Base-by-base conservation (phyloP, 2,329 filamentous ascomycete genomes). In the Gnomoniopsis smithogilvyi region DNA sequence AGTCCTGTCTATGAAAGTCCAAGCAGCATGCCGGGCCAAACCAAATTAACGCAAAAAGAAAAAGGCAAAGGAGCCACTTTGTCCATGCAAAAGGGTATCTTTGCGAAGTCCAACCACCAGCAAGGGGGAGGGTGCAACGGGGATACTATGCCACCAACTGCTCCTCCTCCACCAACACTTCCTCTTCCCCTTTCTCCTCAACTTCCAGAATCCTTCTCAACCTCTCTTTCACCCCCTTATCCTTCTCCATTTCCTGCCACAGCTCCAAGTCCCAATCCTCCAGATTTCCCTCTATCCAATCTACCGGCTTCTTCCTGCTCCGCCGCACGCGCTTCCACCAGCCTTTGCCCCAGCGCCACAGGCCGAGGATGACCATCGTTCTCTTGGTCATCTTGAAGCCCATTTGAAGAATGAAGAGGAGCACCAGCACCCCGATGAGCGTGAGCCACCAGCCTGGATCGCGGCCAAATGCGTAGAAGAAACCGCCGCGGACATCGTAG, bases 371-470 rank as follows among this genome's bases (percentile, higher is more conserved):
- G 21, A 81, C 71, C 46, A 85, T 62, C 38, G 74, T 74, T 2
- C 79, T 75, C 64, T 79, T 80, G 10, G 74, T 60, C 1, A 76
- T 72, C 61, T 78, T 83, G 62, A 88, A 80, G 1, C 78, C 77
- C 7, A 91, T 72, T 66, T 96, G 91, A 46, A 92, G 78, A 14
- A 86, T 71, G 14, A 87, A 76, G 3, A 90, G 80, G 0, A 84
- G 72, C 10, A 78, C 73, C 0, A 92, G 72, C 3, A 87, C 83
- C 26, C 90, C 74, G 48, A 93, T 77, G 2, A 93, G 74, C 0
- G 85, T 85, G 2, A 82, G 75, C 90, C 91, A 96, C 89, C 92
- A 96, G 1, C 83, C 75, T 0, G 83, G 73, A 62, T 91, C 88
- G 22, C 76, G 77, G 15, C 92, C 92, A 58, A 89, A 93, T 0